Conservation (phyloP, 345 rosid genomes). For the Hirschfeldia incana region DNA sequence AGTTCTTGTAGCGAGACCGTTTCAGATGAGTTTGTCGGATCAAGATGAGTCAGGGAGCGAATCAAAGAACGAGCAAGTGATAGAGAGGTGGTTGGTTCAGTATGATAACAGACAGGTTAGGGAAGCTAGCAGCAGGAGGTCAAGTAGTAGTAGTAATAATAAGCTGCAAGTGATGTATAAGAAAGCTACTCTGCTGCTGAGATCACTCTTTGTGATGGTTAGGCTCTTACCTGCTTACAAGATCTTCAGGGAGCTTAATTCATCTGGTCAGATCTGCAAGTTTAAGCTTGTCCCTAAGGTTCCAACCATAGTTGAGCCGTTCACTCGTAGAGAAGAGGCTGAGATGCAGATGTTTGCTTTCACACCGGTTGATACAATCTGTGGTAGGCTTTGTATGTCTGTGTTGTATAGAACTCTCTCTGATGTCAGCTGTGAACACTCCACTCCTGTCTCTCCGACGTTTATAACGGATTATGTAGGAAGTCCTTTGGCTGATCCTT, state of each 20-base stretch:
- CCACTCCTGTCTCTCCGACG: slow-evolving; percentile 77
- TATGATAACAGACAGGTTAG: slow-evolving; percentile 66
- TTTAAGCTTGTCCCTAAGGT: slow-evolving; percentile 75
- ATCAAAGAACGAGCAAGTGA: slow-evolving; percentile 58
- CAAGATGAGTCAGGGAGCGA: slow-evolving; percentile 63
- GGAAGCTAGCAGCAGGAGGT: slow-evolving; percentile 58
- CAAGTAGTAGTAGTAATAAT: slow-evolving; percentile 54
- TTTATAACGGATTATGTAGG: slow-evolving; percentile 93
- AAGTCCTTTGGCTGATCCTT: slow-evolving; percentile 89
- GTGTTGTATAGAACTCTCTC: slow-evolving; percentile 65
- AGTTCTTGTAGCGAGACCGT: slow-evolving; percentile 59
- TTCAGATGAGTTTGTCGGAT: slow-evolving; percentile 50
- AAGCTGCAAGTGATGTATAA: slow-evolving; percentile 64
- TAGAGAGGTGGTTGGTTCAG: slow-evolving; percentile 93
- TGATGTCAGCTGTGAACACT: slow-evolving; percentile 63
- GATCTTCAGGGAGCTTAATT: slow-evolving; percentile 73
- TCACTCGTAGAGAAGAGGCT: slow-evolving; percentile 76
- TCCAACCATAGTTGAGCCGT: slow-evolving; percentile 76
- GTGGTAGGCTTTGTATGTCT: slow-evolving; percentile 85
- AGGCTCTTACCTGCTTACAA: slow-evolving; percentile 93
- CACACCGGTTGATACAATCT: slow-evolving; percentile 77
- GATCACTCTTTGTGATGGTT: slow-evolving; percentile 80
- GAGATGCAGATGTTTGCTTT: slow-evolving; percentile 87
- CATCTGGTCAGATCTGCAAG: slow-evolving; percentile 60
- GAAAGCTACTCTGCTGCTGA: slow-evolving; percentile 76